Evolutionary conservation across 345 rosid genomes (phyloP), one percentile per base, ranked within the genome.

Genomic region (Durio zibethinus): DNA sequence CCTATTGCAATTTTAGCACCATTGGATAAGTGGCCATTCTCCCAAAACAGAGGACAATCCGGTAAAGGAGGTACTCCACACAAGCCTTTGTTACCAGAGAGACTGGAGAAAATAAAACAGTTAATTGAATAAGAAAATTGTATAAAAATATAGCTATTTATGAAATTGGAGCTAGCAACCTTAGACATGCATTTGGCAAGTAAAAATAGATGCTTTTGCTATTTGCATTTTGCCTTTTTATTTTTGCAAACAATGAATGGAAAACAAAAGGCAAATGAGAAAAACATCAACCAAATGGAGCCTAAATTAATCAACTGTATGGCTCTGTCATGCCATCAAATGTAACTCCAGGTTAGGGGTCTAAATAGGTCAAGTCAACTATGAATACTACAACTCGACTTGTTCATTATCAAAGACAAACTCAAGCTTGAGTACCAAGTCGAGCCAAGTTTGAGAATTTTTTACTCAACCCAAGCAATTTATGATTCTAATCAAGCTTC

Each of bases 31-130:
- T 84, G 90, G 5, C 97, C 98, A 76, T 92, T 86, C 76, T 91
- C 90, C 99, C 99, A 97, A 66, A 97, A 69, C 10, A 89, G 21
- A 53, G 97, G 93, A 80, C 99, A 97, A 0, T 84, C 65, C 0
- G 94, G 92, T 82, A 94, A 81, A 62, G 97, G 62, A 45, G 97
- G 91, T 61, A 86, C 93, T 5, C 99, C 98, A 31, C 99, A 97
- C 85, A 97, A 82, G 40, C 90, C 97, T 85, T 94, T 97, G 88
- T 97, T 97, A 67, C 90, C 96, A 25, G 98, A 87, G 67, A 97
- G 91, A 84, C 99, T 97, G 95, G 5, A 65, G 66, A 48, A 45
- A 77, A 40, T 25, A 18, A 36, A 43, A 7, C 15, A 27, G 33
- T 29, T 75, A 29, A 62, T 40, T 31, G 4, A 12, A 35, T 27